A percentile compares a stretch with the other conserved stretches of the same genome.
These are phyloP conservation scores for Ustilago crameri DNA, from an alignment of 1,284 basidiomycete species.

Conservation along the genomic window DNA sequence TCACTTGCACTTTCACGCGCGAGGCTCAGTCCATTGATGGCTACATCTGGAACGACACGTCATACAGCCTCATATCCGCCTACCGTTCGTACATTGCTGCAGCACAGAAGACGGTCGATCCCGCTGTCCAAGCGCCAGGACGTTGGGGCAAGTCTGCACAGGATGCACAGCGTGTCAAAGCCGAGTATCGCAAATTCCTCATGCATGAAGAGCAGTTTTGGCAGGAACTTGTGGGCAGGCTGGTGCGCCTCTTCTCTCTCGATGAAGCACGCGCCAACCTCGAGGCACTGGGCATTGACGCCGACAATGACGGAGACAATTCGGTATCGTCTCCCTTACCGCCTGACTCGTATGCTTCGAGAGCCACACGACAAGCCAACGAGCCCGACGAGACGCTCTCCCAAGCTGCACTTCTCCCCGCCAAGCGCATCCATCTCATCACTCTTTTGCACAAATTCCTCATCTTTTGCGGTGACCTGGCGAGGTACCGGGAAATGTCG, in stretches of 20 bases:
- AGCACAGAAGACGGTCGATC: constrained; percentile 46
- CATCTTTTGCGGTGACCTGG: constrained; percentile 91
- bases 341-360: constrained; percentile 36
- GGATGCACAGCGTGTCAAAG: constrained; percentile 38
- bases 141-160: constrained; percentile 38
- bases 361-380: constrained; percentile 30
- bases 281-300: constrained; percentile 47
- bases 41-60: constrained; percentile 63
- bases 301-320: constrained; percentile 40
- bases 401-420: constrained; percentile 45
- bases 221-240: constrained; percentile 54
- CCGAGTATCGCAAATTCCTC: constrained; percentile 58
- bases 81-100: constrained; percentile 52
- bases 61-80: constrained; percentile 55
- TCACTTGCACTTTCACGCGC: constrained; percentile 58
- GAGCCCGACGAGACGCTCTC: constrained; percentile 45
- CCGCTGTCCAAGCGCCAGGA: constrained; percentile 21
- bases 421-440: constrained; percentile 52
- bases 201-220: constrained; percentile 58
- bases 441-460: constrained; percentile 83
- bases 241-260: constrained; percentile 58
- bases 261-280: constrained; percentile 55
- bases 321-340: constrained; percentile 36
- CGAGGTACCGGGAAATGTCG: constrained; percentile 90
- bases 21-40: constrained; percentile 54